Evolutionary conservation across 2,329 filamentous ascomycete genomes (phyloP).

Genomic region (Orbilia ellipsospora): DNA sequence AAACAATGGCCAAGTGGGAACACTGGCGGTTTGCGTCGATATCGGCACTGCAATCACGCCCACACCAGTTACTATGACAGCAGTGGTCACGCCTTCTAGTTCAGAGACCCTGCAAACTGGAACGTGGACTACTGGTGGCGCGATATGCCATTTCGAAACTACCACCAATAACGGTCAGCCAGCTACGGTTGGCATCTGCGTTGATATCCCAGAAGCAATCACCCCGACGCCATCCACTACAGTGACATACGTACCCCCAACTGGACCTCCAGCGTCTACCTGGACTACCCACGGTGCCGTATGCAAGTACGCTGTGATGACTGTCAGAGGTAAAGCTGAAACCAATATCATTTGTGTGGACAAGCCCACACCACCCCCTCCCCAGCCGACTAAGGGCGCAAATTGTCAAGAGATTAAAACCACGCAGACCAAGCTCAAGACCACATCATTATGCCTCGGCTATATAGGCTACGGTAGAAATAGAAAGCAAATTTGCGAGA

Average conservation of each 20-base stretch:
- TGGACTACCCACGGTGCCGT: background rate
- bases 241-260: background rate
- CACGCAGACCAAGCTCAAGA: background rate
- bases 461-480: background rate
- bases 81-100: background rate
- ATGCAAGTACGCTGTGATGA: background rate
- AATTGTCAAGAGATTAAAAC: background rate
- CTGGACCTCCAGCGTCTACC: background rate
- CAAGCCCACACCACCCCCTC: background rate
- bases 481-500: constrained; percentile 1
- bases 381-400: background rate
- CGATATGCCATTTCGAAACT: constrained; percentile 2
- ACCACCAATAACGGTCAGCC: background rate
- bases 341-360: constrained; percentile 2
- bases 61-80: background rate
- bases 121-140: background rate
- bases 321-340: background rate
- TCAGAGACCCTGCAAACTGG: background rate
- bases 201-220: background rate
- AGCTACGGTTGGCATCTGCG: background rate
- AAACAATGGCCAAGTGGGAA: background rate
- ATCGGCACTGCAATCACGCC: background rate
- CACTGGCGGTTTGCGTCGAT: background rate
- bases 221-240: background rate
- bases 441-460: background rate